These are phyloP conservation scores for Aspergillus flavus DNA, from an alignment of 2,329 filamentous ascomycete species.

Conservation along the genomic window DNA sequence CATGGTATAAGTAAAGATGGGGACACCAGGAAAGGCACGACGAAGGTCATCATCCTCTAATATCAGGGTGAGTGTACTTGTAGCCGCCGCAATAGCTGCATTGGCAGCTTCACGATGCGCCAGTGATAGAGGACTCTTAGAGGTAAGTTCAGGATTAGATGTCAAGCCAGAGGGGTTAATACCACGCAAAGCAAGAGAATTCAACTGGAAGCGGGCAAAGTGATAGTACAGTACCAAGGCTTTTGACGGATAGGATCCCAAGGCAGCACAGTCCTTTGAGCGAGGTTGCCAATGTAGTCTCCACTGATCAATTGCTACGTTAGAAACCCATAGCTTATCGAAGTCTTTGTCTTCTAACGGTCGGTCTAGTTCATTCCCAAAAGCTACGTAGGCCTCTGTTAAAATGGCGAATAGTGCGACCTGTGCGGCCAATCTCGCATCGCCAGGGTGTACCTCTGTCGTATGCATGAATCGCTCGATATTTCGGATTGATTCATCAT, in stretches of 20 bases:
- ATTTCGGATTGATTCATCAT: conserved; percentile 54
- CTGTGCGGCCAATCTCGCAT: conserved; percentile 53
- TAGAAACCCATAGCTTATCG: conserved; percentile 38
- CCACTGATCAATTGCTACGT: conserved; percentile 44
- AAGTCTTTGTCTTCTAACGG: conserved; percentile 48
- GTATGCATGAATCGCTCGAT: conserved; percentile 51
- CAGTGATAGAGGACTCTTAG: conserved; percentile 14
- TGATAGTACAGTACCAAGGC: conserved; percentile 12
- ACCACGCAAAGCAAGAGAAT: conserved; percentile 31
- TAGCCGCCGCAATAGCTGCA: conserved; percentile 41
- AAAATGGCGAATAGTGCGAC: conserved; percentile 55
- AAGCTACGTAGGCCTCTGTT: conserved; percentile 52
- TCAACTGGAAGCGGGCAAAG: conserved; percentile 49
- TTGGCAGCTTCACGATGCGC: conserved; percentile 23
- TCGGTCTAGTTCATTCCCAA: conserved; percentile 52
- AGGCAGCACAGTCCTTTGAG: conserved; percentile 34
- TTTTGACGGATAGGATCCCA: conserved; percentile 22
- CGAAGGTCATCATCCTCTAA: conserved; percentile 42
- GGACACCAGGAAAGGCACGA: conserved; percentile 40
- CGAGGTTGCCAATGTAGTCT: conserved; percentile 37
- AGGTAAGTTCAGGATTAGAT: conserved; percentile 1
- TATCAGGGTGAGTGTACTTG: conserved; percentile 33
- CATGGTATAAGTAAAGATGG: conserved; percentile 29
- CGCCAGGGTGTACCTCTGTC: conserved; percentile 48
- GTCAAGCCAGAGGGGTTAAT: conserved; percentile 31